Evolutionary conservation across 768 basidiomycete genomes (phyloP), one percentile per base, ranked within the genome.

Genomic region (Termitomyces sp.): DNA sequence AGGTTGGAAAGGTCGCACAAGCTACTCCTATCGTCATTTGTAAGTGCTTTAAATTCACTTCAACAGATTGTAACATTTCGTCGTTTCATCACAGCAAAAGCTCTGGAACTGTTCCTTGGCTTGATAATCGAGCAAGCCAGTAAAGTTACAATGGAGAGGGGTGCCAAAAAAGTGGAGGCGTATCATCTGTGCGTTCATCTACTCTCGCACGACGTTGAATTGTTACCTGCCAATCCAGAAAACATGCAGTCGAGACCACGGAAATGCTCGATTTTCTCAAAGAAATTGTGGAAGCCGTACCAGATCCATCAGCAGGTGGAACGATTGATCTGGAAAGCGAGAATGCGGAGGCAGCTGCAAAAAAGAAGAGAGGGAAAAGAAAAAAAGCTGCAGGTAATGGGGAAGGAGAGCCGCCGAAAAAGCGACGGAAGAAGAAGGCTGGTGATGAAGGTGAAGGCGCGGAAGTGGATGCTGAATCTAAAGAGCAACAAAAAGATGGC

Each of bases 1-100:
- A 98, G 68, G 96, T 98, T 19, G 96, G 96, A 57, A 98, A 98
- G 71, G 93, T 98, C 32, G 94, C 96, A 2, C 92, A 95, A 69
- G 95, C 93, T 27, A 96, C 95, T 4, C 96, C 96, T 0, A 83
- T 98, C 58, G 92, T 98, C 57, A 97, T 98, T 65, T 98, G 96
- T 97, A 66, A 70, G 92, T 82, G 3, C 31, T 29, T 38, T 34
- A 38, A 23, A 23, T 43, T 35, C 11, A 11, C 5, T 7, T 6
- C 21, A 40, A 19, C 19, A 12, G 37, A 25, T 14, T 40, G n/a
- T n/a, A 19, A 40, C 19, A 34, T 53, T 38, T 40, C 19, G 32
- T 45, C 35, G 8, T 21, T 55, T 41, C 23, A 25, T 21, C 16
- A 31, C 66, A 98, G 96, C 96, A 7, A 97, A 97, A 77, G 92